Evolutionary conservation across 306 rosid species (phyloP).

Genomic region (Gillenia trifoliata): DNA sequence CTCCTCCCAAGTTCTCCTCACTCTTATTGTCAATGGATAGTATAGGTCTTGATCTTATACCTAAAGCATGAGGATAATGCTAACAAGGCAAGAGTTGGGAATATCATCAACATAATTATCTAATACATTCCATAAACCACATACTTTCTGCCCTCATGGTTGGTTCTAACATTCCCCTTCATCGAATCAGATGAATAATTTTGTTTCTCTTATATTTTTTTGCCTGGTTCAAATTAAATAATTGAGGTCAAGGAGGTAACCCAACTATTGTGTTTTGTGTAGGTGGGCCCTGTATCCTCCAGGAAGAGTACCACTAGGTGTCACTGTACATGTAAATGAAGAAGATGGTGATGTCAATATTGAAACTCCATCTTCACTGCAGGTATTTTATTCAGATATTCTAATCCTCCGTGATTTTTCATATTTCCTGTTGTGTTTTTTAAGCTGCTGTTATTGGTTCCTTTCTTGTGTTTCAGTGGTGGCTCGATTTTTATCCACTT

Average conservation of each 20-base stretch:
- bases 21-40: not conserved
- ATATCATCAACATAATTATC: not conserved
- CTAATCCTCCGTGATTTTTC: constrained; percentile 14
- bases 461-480: constrained; percentile 64
- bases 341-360: constrained; percentile 91
- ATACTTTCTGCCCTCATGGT: not conserved
- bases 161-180: constrained; percentile 12
- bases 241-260: constrained; percentile 18
- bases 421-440: constrained; percentile 5
- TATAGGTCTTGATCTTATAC: not conserved
- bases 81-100: not conserved
- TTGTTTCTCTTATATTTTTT: not conserved
- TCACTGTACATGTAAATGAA: constrained; percentile 85
- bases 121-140: not conserved
- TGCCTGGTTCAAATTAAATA: constrained; percentile 15
- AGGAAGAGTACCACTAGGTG: constrained; percentile 93
- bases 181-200: constrained; percentile 1
- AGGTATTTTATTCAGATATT: constrained; percentile 43
- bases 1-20: not conserved
- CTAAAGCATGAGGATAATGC: not conserved
- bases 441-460: constrained; percentile 11
- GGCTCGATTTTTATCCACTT: constrained; percentile 97
- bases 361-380: constrained; percentile 84
- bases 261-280: constrained; percentile 33
- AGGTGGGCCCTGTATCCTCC: constrained; percentile 99